Percentiles rank a stretch among this genome's conserved stretches.
phyloP scores from a whole-genome alignment of 2,329 filamentous ascomycete genomes.

The Blastomyces silverae region DNA sequence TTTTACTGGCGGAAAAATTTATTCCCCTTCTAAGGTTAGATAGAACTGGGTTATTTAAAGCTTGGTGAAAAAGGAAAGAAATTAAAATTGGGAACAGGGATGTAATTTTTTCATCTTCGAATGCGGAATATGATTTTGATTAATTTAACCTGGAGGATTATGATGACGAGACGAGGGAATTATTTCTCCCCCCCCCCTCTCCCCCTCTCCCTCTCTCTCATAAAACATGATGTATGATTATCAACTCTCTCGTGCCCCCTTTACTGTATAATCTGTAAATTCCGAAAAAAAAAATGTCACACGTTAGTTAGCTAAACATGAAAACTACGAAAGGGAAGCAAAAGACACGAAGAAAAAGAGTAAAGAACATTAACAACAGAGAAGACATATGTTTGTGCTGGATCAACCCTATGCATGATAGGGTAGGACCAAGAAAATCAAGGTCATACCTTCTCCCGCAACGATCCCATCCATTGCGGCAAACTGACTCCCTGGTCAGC shows the following conservation, averaged over 20 bases:
- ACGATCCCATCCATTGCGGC: constrained; percentile 82
- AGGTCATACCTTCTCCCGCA: constrained; percentile 82
- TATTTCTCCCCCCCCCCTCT: background rate
- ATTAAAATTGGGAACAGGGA: background rate
- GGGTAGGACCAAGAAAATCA: constrained; percentile 10
- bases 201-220: too few species aligned
- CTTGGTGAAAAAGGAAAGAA: background rate
- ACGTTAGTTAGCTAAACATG: constrained; percentile 9
- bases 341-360: background rate
- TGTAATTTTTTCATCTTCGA: background rate
- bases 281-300: constrained; percentile 3
- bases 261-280: constrained; percentile 22
- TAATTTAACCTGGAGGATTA: background rate
- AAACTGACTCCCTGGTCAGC: constrained; percentile 91
- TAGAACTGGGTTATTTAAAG: background rate
- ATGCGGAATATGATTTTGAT: constrained; percentile 5
- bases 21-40: background rate
- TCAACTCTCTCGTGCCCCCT: constrained; percentile 4
- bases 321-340: background rate
- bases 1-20: background rate
- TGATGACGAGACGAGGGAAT: background rate
- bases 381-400: background rate
- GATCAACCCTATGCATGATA: background rate
- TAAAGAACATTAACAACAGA: background rate
- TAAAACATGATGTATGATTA: background rate